These are phyloP conservation scores for Aspergillus costaricaensis DNA, from an alignment of 2,329 filamentous ascomycete genomes.

Conservation along the genomic window DNA sequence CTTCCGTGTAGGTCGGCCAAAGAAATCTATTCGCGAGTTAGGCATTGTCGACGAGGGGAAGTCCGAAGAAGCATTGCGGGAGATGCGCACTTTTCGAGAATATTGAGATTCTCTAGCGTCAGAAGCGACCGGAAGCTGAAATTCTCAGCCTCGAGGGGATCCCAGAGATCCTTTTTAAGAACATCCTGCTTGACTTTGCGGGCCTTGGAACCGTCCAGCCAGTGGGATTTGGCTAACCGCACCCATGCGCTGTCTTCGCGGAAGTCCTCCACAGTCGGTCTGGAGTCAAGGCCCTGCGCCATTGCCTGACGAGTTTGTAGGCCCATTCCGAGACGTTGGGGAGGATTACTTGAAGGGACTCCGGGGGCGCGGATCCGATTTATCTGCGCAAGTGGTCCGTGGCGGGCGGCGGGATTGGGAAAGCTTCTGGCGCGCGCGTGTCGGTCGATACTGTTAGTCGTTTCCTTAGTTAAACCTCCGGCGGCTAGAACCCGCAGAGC, in stretches of 20 bases:
- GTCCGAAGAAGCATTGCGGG: not conserved
- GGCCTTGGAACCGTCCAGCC: slow-evolving; percentile 71
- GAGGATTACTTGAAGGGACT: slow-evolving; percentile 53
- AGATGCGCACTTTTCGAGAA: slow-evolving; percentile 70
- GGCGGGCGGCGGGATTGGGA: slow-evolving; percentile 24
- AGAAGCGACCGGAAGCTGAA: slow-evolving; percentile 78
- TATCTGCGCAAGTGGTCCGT: slow-evolving; percentile 34
- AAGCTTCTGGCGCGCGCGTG: slow-evolving; percentile 37
- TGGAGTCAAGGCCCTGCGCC: slow-evolving; percentile 53
- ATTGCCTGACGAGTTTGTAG: slow-evolving; percentile 55
- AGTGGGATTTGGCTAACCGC: slow-evolving; percentile 77
- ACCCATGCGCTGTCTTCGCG: slow-evolving; percentile 54
- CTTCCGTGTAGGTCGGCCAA: slow-evolving; percentile 89
- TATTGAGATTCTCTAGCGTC: slow-evolving; percentile 84
- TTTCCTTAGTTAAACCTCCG: slow-evolving; percentile 12
- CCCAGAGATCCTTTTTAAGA: slow-evolving; percentile 86
- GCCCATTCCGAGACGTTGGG: slow-evolving; percentile 36
- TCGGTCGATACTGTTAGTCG: slow-evolving; percentile 7
- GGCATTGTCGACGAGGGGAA: slow-evolving; percentile 6
- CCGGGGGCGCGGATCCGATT: slow-evolving; percentile 55
- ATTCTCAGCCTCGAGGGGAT: slow-evolving; percentile 75
- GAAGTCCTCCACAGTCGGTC: slow-evolving; percentile 46
- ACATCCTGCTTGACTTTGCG: slow-evolving; percentile 79
- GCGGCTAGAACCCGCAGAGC: slow-evolving; percentile 34
- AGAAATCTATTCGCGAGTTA: slow-evolving; percentile 66